These are phyloP conservation scores for Angophora floribunda DNA, from an alignment of 345 rosid species.

Conservation along the genomic window DNA sequence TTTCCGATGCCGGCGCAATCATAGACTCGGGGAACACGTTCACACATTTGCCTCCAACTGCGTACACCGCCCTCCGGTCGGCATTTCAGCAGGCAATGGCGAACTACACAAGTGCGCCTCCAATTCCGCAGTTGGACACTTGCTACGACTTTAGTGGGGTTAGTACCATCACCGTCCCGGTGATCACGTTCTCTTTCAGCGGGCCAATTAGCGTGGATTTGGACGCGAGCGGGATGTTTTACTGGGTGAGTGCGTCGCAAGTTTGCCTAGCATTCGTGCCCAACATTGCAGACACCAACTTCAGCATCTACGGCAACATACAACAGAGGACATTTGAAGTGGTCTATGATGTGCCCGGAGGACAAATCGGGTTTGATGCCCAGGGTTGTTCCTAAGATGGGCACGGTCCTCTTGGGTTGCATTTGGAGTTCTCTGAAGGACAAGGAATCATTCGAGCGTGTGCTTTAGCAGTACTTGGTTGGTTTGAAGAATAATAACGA, in stretches of 20 bases:
- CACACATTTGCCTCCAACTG: not conserved
- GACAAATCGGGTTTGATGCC: not conserved
- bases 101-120: not conserved
- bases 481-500: not conserved
- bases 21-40: not conserved
- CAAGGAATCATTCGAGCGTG: not conserved
- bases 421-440: not conserved
- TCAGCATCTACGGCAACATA: not conserved
- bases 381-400: not conserved
- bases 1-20: not conserved
- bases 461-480: not conserved
- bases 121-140: not conserved
- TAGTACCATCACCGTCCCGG: not conserved
- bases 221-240: not conserved
- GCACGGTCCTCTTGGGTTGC: not conserved
- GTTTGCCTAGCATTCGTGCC: not conserved
- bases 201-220: not conserved
- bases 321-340: not conserved
- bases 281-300: too few relatives aligned
- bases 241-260: not conserved
- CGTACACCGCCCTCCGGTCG: not conserved
- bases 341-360: not conserved
- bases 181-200: not conserved
- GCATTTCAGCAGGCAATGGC: not conserved
- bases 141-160: not conserved